Evolutionary conservation across 2,329 filamentous ascomycete species (phyloP), one percentile per base, ranked within the genome.

Genomic region (Didymella pomorum): DNA sequence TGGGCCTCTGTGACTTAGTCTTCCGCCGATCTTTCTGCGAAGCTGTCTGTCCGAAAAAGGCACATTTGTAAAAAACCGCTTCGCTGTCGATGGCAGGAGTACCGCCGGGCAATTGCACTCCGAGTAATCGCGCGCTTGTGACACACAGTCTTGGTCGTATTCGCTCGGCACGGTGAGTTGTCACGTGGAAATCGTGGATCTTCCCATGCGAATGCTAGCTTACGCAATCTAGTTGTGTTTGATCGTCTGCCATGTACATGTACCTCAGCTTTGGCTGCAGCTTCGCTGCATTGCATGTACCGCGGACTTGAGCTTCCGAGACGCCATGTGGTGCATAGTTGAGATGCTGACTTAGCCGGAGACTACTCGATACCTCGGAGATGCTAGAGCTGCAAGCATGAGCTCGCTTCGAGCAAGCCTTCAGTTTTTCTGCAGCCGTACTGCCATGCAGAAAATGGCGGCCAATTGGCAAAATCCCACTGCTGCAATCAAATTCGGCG

Each of bases 1-100:
- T 68, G 69, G 66, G 65, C 58, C 60, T 46, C 53, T 53, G 35
- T 66, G 63, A 65, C 61, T 66, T 67, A 67, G 62, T 25, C 51
- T 52, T 51, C 44, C 58, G 63, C 59, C 53, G 63, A 64, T 66
- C 65, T 56, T 61, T 48, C 28, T 49, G 33, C 41, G 26, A 46
- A 58, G 26, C 6, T 33, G 41, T 25, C n/a, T 45, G 41, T 21
- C 53, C 46, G 41, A 45, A 35, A 46, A 48, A 16, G 33, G 31
- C 33, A 35, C n/a, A 35, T 16, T 28, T 51, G 54, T 42, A 35
- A 20, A 52, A 33, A 18, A 52, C 41, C 49, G 49, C 44, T 46
- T 29, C 49, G 45, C 43, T 59, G 60, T 63, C 50, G 60, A 66
- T 58, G 62, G 46, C 42, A 33, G 35, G 23, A 41, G 28, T 48